These are phyloP conservation scores for Cryptococcus sp. DNA, from an alignment of 1,284 basidiomycete species.

Conservation along the genomic window DNA sequence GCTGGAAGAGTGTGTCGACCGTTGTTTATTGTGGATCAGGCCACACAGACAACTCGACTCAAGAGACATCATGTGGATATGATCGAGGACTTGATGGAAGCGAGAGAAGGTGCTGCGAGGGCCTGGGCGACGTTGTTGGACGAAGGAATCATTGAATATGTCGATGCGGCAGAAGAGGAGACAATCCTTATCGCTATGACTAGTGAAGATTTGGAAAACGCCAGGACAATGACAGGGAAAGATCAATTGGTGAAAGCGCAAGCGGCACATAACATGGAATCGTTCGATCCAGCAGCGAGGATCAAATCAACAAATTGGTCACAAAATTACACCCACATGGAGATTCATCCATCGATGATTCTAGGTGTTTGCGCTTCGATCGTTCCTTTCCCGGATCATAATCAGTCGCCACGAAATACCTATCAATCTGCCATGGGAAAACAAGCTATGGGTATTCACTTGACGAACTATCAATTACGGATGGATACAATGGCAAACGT, in stretches of 20 bases:
- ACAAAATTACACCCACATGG: conserved; percentile 97
- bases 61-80: conserved; percentile 76
- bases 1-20: conserved; percentile 95
- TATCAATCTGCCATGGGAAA: conserved; percentile 99
- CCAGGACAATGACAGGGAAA: conserved; percentile 40
- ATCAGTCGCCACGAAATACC: conserved; percentile 98
- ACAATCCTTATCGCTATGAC: conserved; percentile 99
- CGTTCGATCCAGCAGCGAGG: conserved; percentile 78
- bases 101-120: conserved; percentile 54
- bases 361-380: conserved; percentile 97
- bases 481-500: conserved; percentile 99
- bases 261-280: conserved; percentile 52
- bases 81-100: conserved; percentile 48
- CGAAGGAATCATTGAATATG: conserved; percentile 83
- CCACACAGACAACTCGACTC: conserved; percentile 65
- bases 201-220: conserved; percentile 86
- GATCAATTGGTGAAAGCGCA: conserved; percentile 46
- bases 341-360: conserved; percentile 99
- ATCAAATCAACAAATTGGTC: conserved; percentile 74
- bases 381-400: conserved; percentile 99
- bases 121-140: conserved; percentile 84
- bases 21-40: conserved; percentile 92
- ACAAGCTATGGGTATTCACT: conserved; percentile 98
- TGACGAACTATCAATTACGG: conserved; percentile 94
- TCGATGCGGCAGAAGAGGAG: conserved; percentile 99